These are phyloP conservation scores for Termitomyces sp. DNA, from an alignment of 768 basidiomycete species.

Conservation along the genomic window DNA sequence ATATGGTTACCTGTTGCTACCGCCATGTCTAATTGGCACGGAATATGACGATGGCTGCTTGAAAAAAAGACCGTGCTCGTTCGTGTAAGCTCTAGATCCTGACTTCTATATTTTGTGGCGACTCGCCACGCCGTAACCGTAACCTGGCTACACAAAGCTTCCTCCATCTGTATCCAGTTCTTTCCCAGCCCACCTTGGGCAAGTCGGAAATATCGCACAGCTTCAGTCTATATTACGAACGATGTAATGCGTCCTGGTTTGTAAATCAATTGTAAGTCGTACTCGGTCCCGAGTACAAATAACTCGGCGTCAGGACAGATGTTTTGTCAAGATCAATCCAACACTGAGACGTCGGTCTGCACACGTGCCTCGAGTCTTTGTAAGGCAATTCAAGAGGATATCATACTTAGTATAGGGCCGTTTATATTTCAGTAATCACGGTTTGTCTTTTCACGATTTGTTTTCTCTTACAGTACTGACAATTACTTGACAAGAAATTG, in stretches of 20 bases:
- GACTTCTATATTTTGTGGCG: neutral
- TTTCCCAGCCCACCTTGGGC: neutral
- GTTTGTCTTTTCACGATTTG: neutral
- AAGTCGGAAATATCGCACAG: neutral
- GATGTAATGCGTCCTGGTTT: neutral
- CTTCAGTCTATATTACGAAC: neutral
- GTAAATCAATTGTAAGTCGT: neutral
- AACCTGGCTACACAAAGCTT: neutral
- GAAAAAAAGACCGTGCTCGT: neutral
- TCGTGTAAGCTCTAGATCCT: neutral
- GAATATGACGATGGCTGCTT: neutral
- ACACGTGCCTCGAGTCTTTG: neutral
- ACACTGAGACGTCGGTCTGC: too few species aligned
- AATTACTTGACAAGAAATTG: neutral
- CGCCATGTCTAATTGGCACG: too few species aligned
- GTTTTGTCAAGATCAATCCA: neutral
- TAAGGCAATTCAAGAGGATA: neutral
- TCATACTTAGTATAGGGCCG: neutral
- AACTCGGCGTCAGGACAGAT: neutral
- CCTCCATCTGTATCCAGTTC: neutral
- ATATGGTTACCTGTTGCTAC: too few species aligned
- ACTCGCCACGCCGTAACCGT: too few species aligned
- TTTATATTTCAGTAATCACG: neutral
- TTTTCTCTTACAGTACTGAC: too few species aligned
- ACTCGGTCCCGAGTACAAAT: neutral